Conservation (phyloP, 2,329 filamentous ascomycete genomes). For the Nemania diffusa region DNA sequence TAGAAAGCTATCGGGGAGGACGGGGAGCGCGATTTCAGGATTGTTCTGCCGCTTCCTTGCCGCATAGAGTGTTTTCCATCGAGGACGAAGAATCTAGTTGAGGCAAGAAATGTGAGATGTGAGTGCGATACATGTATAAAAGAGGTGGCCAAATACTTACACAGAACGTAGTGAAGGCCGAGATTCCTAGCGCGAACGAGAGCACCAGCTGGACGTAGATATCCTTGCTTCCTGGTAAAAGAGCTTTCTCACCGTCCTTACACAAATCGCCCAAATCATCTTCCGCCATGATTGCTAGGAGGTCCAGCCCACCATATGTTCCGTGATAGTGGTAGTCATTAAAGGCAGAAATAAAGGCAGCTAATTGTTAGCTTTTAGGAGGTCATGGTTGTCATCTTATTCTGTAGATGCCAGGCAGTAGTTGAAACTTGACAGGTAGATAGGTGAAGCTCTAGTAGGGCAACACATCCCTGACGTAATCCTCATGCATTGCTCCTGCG, state of each 20-base stretch:
- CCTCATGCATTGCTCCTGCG: slow-evolving; percentile 9
- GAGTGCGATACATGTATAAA: not conserved
- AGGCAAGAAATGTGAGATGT: slow-evolving; percentile 11
- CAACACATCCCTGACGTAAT: slow-evolving; percentile 27
- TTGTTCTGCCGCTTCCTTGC: slow-evolving; percentile 83
- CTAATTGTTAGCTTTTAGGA: slow-evolving; percentile 9
- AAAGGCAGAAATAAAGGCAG: slow-evolving; percentile 2
- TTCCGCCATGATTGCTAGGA: slow-evolving; percentile 27
- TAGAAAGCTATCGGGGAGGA: slow-evolving; percentile 84
- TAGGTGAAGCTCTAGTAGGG: slow-evolving; percentile 9
- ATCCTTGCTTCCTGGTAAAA: slow-evolving; percentile 56
- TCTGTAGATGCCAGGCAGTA: not conserved
- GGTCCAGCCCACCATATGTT: slow-evolving; percentile 22
- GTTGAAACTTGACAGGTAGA: not conserved
- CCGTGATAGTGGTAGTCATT: slow-evolving; percentile 7
- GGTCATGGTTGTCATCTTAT: slow-evolving; percentile 15
- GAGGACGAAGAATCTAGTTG: slow-evolving; percentile 78
- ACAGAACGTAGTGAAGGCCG: slow-evolving; percentile 81
- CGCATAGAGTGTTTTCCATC: slow-evolving; percentile 92
- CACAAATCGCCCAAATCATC: slow-evolving; percentile 36
- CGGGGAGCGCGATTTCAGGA: slow-evolving; percentile 70
- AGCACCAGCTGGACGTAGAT: slow-evolving; percentile 75
- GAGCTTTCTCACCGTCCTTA: slow-evolving; percentile 38
- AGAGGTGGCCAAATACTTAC: slow-evolving; percentile 56
- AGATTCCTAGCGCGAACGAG: slow-evolving; percentile 74